phyloP scores from a whole-genome alignment of 1,284 basidiomycete genomes.

The Ustilago sp. region DNA sequence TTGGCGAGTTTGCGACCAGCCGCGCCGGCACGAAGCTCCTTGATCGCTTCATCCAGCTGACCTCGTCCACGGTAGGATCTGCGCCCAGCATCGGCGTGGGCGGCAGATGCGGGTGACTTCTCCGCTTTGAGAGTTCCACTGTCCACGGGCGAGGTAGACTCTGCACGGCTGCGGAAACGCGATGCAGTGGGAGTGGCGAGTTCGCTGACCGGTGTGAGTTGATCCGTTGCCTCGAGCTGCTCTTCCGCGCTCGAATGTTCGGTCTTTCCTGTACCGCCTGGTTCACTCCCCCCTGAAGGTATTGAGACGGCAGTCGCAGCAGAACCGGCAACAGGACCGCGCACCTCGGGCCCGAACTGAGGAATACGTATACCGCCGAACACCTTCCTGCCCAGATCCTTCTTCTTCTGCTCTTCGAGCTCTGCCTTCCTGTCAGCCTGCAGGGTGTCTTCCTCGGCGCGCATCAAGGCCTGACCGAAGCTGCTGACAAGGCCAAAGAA shows the following conservation, averaged over 20 bases:
- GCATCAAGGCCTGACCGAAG: slow-evolving; percentile 63
- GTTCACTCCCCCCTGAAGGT: neutral
- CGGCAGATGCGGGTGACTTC: neutral
- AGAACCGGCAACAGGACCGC: slow-evolving; percentile 39
- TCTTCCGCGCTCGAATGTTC: slow-evolving; percentile 8
- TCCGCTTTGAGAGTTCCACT: slow-evolving; percentile 13
- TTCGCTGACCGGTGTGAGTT: slow-evolving; percentile 31
- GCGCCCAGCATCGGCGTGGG: slow-evolving; percentile 17
- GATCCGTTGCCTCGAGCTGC: slow-evolving; percentile 17
- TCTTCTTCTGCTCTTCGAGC: slow-evolving; percentile 50
- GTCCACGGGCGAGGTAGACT: slow-evolving; percentile 5
- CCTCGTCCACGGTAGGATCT: slow-evolving; percentile 50
- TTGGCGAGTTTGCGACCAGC: slow-evolving; percentile 34
- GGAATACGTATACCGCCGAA: slow-evolving; percentile 29
- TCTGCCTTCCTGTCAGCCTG: slow-evolving; percentile 56
- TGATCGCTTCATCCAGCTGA: slow-evolving; percentile 61
- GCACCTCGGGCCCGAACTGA: slow-evolving; percentile 50
- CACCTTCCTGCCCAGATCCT: slow-evolving; percentile 19
- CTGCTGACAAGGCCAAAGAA: slow-evolving; percentile 57
- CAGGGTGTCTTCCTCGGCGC: slow-evolving; percentile 62
- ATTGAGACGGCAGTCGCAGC: neutral
- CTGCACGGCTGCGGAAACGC: slow-evolving; percentile 29
- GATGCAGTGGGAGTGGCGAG: slow-evolving; percentile 46
- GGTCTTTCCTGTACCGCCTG: neutral
- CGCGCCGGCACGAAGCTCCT: slow-evolving; percentile 50